Evolutionary conservation across 768 basidiomycete genomes (phyloP).

Genomic region (Pulveroboletus sp.): DNA sequence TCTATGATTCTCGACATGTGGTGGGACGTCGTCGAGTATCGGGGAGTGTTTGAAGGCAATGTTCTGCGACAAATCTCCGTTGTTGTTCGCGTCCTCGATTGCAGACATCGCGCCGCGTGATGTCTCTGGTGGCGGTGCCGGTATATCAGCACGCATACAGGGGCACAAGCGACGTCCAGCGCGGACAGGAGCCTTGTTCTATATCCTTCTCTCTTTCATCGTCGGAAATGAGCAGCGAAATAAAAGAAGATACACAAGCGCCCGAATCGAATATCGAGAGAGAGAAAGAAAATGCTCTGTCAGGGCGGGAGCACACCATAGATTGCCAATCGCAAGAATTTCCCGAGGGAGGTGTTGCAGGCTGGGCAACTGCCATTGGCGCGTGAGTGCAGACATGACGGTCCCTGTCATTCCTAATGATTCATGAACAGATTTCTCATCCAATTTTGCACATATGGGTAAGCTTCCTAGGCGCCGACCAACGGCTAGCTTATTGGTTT

Average conservation of each 20-base stretch:
- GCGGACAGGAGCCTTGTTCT: too few species aligned
- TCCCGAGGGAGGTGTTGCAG: constrained; percentile 28
- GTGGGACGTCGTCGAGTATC: background rate
- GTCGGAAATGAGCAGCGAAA: background rate
- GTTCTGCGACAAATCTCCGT: too few species aligned
- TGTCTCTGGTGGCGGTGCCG: too few species aligned
- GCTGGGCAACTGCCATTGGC: constrained; percentile 30
- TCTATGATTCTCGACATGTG: background rate
- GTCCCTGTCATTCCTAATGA: background rate
- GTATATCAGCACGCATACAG: too few species aligned
- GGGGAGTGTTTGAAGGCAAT: background rate
- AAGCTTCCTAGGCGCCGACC: background rate
- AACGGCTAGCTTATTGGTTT: background rate
- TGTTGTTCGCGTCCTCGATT: too few species aligned
- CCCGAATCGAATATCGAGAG: background rate
- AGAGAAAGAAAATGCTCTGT: background rate
- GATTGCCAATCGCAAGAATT: constrained; percentile 7
- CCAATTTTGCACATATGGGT: constrained; percentile 38
- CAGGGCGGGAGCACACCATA: background rate
- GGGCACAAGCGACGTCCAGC: too few species aligned
- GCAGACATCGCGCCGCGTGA: too few species aligned
- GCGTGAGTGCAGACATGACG: constrained; percentile 18
- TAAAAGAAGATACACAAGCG: background rate
- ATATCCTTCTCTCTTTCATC: background rate
- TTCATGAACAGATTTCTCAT: constrained; percentile 30